These are phyloP conservation scores for Gossypium lobatum DNA, from an alignment of 441 rosid genomes.

Conservation along the genomic window DNA sequence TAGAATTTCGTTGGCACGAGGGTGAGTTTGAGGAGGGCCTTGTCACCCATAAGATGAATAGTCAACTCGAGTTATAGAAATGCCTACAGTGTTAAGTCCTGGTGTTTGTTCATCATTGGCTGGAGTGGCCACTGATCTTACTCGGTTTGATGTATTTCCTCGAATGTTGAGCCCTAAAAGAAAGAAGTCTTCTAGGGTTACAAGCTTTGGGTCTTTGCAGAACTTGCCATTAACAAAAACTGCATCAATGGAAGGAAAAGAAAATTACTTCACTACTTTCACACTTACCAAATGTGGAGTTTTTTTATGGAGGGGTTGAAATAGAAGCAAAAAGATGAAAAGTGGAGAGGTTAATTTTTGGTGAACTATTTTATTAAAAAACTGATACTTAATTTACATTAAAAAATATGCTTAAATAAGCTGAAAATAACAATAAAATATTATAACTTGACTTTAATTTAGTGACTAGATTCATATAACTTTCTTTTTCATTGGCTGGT, in stretches of 20 bases:
- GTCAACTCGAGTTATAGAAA: slow-evolving; percentile 22
- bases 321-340: no score
- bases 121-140: slow-evolving; percentile 2
- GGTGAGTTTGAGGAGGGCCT: slow-evolving; percentile 34
- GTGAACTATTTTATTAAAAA: no score
- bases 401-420: no score
- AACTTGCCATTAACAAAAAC: slow-evolving; percentile 21
- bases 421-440: no score
- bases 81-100: slow-evolving; percentile 8
- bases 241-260: not conserved
- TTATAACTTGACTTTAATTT: no score
- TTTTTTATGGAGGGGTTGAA: no score
- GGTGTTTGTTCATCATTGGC: slow-evolving; percentile 7
- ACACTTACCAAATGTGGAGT: no score
- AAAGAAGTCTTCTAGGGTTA: slow-evolving; percentile 23
- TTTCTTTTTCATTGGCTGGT: no score
- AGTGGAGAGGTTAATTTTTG: no score
- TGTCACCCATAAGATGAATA: slow-evolving; percentile 24
- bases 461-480: no score
- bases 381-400: no score
- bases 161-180: slow-evolving; percentile 20
- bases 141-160: not conserved
- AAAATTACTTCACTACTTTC: no score
- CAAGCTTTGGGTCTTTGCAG: slow-evolving; percentile 32
- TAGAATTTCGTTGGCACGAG: slow-evolving; percentile 26